Evolutionary conservation across 2,329 filamentous ascomycete species (phyloP).

Genomic region (Cadophora luteo-olivacea): DNA sequence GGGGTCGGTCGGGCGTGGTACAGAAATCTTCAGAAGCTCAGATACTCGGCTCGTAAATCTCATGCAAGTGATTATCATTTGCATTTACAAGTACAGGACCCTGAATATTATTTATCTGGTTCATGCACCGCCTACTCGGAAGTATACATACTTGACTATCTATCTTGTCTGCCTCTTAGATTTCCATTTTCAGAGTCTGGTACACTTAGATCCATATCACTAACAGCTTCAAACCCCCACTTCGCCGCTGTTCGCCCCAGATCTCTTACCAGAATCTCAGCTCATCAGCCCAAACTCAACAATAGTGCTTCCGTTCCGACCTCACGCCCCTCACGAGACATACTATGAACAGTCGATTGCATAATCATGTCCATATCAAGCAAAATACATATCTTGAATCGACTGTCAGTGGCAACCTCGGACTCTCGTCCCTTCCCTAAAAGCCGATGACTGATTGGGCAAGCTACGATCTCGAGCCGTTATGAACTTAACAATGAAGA

Average conservation of each 20-base stretch:
- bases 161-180: not conserved
- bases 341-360: slow-evolving; percentile 14
- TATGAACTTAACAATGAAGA: slow-evolving; percentile 10
- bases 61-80: not conserved
- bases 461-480: slow-evolving; percentile 10
- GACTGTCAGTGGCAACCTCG: not conserved
- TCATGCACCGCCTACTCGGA: not conserved
- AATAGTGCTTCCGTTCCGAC: not conserved
- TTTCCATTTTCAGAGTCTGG: not conserved
- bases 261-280: not conserved
- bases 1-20: not conserved
- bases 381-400: not conserved
- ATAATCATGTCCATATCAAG: slow-evolving; percentile 16
- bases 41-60: not conserved
- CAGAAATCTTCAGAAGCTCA: not conserved
- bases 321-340: not conserved
- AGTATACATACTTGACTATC: no score
- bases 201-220: not conserved
- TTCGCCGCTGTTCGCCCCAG: not conserved
- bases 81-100: no score
- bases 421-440: not conserved
- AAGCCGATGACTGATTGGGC: not conserved
- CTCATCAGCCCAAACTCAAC: not conserved
- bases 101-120: not conserved
- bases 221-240: slow-evolving; percentile 6